Conservation (phyloP, 2,329 filamentous ascomycete species). For the Penicillium italicum region DNA sequence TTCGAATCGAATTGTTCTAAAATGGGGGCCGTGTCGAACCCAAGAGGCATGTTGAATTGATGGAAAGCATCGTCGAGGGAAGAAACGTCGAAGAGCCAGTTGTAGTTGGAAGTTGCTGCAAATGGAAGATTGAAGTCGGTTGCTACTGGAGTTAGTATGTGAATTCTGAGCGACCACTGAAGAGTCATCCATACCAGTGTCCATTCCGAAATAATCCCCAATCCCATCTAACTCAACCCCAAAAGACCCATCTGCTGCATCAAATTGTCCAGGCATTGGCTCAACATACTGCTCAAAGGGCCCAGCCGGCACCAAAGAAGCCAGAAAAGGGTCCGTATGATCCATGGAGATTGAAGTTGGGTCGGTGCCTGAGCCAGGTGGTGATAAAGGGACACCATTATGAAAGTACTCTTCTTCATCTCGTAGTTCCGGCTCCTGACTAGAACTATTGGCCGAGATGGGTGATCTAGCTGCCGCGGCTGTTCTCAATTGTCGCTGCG, state of each 20-base stretch:
- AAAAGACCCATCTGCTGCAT: conserved; percentile 34
- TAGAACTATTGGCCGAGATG: conserved; percentile 13
- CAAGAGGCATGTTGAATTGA: conserved; percentile 26
- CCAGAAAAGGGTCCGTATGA: conserved; percentile 28
- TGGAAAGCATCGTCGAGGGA: conserved; percentile 38
- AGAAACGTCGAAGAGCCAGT: conserved; percentile 56
- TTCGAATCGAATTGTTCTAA: conserved; percentile 13
- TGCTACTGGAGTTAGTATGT: conserved; percentile 32
- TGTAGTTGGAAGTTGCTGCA: conserved; percentile 60
- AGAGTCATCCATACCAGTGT: conserved; percentile 45
- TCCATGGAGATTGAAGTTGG: conserved; percentile 24
- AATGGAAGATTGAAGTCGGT: conserved; percentile 64
- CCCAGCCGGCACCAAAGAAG: conserved; percentile 31
- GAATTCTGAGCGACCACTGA: too few species aligned
- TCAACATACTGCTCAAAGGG: conserved; percentile 34
- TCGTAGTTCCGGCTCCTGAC: not conserved
- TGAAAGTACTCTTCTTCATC: conserved; percentile 9
- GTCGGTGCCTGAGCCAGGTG: conserved; percentile 25
- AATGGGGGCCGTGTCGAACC: conserved; percentile 24
- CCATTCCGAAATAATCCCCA: conserved; percentile 57
- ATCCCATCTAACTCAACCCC: conserved; percentile 20
- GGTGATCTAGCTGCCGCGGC: conserved; percentile 1
- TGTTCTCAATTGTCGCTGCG: conserved; percentile 23
- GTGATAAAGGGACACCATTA: conserved; percentile 27
- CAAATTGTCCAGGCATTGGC: conserved; percentile 34